A percentile compares a stretch with the other conserved stretches of the same genome.
Evolutionary conservation across 352 stramenopile species (phyloP).

Genomic region (Pythium rishiriense): DNA sequence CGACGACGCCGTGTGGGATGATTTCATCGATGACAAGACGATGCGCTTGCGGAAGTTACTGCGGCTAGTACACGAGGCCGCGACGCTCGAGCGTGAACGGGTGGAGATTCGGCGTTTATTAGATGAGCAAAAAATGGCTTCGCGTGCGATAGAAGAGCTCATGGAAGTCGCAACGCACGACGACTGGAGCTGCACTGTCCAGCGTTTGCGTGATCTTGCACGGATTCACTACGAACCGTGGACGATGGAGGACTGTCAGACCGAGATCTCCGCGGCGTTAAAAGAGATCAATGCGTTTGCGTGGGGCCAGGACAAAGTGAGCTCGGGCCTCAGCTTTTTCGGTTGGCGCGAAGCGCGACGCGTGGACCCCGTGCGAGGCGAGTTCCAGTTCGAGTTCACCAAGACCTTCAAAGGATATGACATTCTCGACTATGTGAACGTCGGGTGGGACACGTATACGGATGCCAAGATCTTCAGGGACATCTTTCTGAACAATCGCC

Average conservation of each 20-base stretch:
- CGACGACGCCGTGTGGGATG: conserved; percentile 6
- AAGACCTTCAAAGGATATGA: conserved; percentile 2
- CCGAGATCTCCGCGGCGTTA: too few relatives aligned
- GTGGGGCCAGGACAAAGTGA: not conserved
- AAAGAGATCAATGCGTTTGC: not conserved
- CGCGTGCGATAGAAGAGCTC: too few relatives aligned
- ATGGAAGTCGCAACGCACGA: too few relatives aligned
- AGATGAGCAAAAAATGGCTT: too few relatives aligned
- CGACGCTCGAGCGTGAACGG: too few relatives aligned
- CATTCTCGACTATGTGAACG: not conserved
- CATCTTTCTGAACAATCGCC: too few relatives aligned
- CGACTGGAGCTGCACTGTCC: not conserved
- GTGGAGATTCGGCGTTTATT: too few relatives aligned
- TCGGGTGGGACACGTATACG: not conserved
- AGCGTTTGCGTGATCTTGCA: not conserved
- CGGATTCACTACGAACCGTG: not conserved
- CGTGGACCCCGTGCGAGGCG: not conserved
- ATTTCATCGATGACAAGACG: conserved; percentile 12
- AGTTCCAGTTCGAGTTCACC: conserved; percentile 2
- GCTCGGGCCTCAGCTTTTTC: not conserved
- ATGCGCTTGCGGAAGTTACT: not conserved
- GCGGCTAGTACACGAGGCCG: too few relatives aligned
- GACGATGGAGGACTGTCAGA: too few relatives aligned
- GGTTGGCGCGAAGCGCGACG: not conserved
- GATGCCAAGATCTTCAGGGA: too few relatives aligned